phyloP scores from a whole-genome alignment of 2,329 filamentous ascomycete species.

The Helicocarpus griseus region DNA sequence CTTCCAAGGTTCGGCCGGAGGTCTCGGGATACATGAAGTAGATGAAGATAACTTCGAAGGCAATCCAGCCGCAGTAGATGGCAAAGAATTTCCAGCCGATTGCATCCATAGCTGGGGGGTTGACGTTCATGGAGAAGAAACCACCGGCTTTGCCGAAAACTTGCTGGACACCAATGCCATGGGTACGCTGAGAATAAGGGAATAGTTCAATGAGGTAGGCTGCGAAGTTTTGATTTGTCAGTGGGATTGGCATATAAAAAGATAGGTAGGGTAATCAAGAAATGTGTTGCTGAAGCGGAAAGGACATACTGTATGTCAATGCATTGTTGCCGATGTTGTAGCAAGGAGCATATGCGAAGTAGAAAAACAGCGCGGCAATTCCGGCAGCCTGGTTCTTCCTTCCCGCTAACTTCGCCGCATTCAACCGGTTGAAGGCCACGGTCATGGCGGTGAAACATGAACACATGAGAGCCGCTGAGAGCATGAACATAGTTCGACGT shows the following conservation, averaged over 20 bases:
- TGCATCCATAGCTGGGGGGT: constrained; percentile 36
- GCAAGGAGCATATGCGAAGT: constrained; percentile 49
- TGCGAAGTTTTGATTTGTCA: neutral
- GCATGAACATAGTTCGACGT: constrained; percentile 32
- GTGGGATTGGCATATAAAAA: neutral
- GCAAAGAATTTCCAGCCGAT: constrained; percentile 38
- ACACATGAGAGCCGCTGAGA: constrained; percentile 43
- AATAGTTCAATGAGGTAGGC: constrained; percentile 49
- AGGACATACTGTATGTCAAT: constrained; percentile 45
- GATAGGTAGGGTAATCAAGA: too few species aligned
- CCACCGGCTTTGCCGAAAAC: constrained; percentile 42
- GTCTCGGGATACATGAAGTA: constrained; percentile 41
- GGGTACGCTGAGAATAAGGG: constrained; percentile 48
- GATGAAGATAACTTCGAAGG: constrained; percentile 33
- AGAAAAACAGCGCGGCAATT: constrained; percentile 44
- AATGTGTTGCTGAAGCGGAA: constrained; percentile 14
- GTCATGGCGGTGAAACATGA: constrained; percentile 49
- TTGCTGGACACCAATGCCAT: constrained; percentile 50
- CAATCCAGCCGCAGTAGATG: constrained; percentile 35
- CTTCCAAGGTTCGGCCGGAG: constrained; percentile 33
- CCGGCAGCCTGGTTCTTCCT: constrained; percentile 30
- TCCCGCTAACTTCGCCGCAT: constrained; percentile 25
- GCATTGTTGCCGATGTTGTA: constrained; percentile 61
- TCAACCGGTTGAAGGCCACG: constrained; percentile 35
- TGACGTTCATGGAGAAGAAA: constrained; percentile 43